Conservation (phyloP, 495 filamentous ascomycete genomes). For the Tuber aestivum region DNA sequence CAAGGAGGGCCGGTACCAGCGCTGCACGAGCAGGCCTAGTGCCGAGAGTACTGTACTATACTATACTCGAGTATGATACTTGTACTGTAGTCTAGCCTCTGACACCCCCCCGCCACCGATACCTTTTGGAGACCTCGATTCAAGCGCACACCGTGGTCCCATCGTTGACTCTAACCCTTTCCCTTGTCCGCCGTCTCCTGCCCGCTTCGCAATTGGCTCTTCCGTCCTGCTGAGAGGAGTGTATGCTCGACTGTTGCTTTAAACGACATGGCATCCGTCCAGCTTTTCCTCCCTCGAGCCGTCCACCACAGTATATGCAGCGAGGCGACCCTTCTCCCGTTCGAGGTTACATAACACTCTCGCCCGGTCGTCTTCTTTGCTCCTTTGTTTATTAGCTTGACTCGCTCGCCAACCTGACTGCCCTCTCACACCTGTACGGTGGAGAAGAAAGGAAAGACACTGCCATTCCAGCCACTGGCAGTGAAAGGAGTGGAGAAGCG, state of each 20-base stretch:
- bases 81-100: too few relatives aligned
- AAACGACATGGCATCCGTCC: neutral
- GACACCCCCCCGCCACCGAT: neutral
- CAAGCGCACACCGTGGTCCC: neutral
- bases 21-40: too few relatives aligned
- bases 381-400: neutral
- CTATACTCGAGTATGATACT: too few relatives aligned
- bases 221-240: neutral
- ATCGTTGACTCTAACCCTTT: neutral
- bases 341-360: neutral
- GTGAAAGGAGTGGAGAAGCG: neutral
- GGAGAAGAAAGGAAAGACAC: neutral
- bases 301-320: neutral
- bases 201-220: neutral
- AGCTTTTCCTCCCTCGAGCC: neutral
- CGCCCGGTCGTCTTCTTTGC: neutral
- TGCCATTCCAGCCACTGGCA: neutral
- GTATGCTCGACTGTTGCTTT: neutral
- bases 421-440: neutral
- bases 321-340: neutral
- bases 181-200: neutral
- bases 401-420: neutral
- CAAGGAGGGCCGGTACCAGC: too few relatives aligned
- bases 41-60: too few relatives aligned
- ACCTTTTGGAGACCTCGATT: neutral